phyloP scores from a whole-genome alignment of 495 filamentous ascomycete genomes.

The Thozetella sp. region DNA sequence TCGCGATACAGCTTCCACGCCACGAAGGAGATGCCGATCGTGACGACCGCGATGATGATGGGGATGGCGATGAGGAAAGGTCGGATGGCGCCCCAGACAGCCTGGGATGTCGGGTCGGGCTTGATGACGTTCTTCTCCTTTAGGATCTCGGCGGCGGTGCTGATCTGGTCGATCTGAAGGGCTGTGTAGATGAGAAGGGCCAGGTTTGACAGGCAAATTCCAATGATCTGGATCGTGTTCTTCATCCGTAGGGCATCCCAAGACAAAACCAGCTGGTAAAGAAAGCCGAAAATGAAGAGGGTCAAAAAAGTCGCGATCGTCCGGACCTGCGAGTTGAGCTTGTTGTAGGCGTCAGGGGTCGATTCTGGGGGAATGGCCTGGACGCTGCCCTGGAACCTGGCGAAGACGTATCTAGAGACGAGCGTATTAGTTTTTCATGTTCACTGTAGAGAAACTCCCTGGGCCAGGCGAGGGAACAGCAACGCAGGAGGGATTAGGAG shows the following conservation, averaged over 20 bases:
- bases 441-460: constrained; percentile 4
- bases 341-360: constrained; percentile 18
- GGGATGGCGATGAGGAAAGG: constrained; percentile 87
- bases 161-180: constrained; percentile 88
- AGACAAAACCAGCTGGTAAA: constrained; percentile 86
- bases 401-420: constrained; percentile 71
- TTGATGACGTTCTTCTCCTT: constrained; percentile 23
- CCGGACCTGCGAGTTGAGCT: constrained; percentile 51
- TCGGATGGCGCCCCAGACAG: constrained; percentile 67
- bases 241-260: constrained; percentile 93
- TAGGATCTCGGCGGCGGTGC: constrained; percentile 63
- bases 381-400: constrained; percentile 61
- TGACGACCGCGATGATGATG: constrained; percentile 76
- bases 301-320: constrained; percentile 89
- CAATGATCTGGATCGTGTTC: constrained; percentile 99
- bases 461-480: background rate
- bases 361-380: constrained; percentile 5
- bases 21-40: constrained; percentile 69
- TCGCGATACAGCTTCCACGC: constrained; percentile 97
- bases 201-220: constrained; percentile 87
- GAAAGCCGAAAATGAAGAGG: constrained; percentile 95
- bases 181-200: constrained; percentile 90
- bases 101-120: constrained; percentile 29
- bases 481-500: background rate
- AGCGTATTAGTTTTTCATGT: too few relatives aligned